These are phyloP conservation scores for Raddia guianensis DNA, from an alignment of 176 grass and related monocot genomes.

Conservation along the genomic window DNA sequence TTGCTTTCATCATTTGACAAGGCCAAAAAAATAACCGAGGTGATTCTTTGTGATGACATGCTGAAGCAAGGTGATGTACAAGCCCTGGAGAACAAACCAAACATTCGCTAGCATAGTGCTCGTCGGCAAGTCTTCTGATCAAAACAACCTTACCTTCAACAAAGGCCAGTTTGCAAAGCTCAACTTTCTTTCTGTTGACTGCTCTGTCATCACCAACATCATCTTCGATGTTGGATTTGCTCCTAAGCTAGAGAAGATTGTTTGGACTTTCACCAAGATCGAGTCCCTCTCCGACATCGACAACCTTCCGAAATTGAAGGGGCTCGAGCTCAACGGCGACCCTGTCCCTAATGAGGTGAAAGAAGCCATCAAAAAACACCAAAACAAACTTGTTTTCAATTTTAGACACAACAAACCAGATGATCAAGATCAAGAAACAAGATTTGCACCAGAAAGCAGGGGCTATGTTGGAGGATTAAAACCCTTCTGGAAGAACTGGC, in stretches of 20 bases:
- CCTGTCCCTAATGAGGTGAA: neutral
- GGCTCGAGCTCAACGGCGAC: neutral
- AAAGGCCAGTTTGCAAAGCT: neutral
- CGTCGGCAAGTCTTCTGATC: neutral
- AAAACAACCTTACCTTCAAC: neutral
- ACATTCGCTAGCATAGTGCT: neutral
- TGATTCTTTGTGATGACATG: neutral
- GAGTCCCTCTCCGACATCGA: neutral
- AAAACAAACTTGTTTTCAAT: neutral
- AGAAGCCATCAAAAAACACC: neutral
- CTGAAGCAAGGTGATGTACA: neutral
- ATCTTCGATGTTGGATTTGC: neutral
- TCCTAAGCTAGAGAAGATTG: neutral
- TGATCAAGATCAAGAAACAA: neutral
- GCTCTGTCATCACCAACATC: neutral
- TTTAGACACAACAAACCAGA: neutral
- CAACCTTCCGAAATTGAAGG: neutral
- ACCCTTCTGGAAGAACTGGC: neutral
- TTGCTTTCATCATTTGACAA: neutral
- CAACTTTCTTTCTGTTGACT: neutral
- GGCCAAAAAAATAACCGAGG: neutral
- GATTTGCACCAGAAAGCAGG: neutral
- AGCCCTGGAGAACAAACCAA: neutral
- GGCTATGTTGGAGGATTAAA: neutral
- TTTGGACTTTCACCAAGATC: neutral